phyloP scores from a whole-genome alignment of 331 rosid species.

The Malus hybrid region DNA sequence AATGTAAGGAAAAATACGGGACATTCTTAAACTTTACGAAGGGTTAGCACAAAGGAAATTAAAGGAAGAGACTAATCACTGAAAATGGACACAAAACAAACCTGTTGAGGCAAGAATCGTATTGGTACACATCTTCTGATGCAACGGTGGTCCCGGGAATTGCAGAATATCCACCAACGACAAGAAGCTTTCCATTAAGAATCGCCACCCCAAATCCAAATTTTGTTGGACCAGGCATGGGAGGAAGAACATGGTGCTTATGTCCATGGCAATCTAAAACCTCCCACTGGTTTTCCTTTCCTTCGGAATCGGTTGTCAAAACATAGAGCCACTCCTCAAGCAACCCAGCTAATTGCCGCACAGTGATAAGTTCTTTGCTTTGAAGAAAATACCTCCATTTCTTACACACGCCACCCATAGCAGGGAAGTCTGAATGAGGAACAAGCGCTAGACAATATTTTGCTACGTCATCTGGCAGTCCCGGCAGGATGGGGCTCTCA shows the following conservation, averaged over 20 bases:
- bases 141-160: slow-evolving; percentile 40
- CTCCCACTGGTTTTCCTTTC: slow-evolving; percentile 84
- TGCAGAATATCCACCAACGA: slow-evolving; percentile 72
- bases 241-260: slow-evolving; percentile 56
- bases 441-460: slow-evolving; percentile 86
- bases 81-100: slow-evolving; percentile 25
- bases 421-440: slow-evolving; percentile 62
- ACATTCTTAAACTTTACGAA: background rate
- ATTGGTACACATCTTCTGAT: slow-evolving; percentile 66
- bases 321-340: slow-evolving; percentile 91
- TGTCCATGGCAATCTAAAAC: slow-evolving; percentile 71
- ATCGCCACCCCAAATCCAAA: slow-evolving; percentile 68
- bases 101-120: slow-evolving; percentile 90
- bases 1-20: background rate
- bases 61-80: background rate
- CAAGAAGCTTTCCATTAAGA: slow-evolving; percentile 83
- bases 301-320: slow-evolving; percentile 48
- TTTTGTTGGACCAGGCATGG: slow-evolving; percentile 74
- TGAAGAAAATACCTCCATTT: slow-evolving; percentile 81
- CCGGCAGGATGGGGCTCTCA: slow-evolving; percentile 51
- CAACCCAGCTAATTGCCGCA: slow-evolving; percentile 66
- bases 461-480: slow-evolving; percentile 91
- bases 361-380: slow-evolving; percentile 70
- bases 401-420: slow-evolving; percentile 72
- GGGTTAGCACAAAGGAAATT: background rate